Conservation (phyloP, 768 basidiomycete species). For the Amyloporia xantha region DNA sequence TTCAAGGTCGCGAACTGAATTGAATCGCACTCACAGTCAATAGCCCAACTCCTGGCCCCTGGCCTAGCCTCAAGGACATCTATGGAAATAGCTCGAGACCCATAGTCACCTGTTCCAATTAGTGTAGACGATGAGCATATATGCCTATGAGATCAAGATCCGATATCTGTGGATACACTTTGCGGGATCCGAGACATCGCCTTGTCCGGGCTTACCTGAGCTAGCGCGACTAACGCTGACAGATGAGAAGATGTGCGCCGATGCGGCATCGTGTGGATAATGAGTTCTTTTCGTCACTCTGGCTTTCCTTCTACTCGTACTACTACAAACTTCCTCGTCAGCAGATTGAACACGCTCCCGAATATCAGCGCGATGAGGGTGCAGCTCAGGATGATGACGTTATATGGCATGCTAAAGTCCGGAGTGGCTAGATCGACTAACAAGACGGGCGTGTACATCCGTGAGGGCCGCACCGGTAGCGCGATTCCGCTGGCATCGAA, state of each 20-base stretch:
- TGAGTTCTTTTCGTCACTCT: neutral
- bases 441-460: slow-evolving; percentile 75
- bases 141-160: neutral
- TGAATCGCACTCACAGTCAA: neutral
- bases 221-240: too few relatives aligned
- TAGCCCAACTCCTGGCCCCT: neutral
- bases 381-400: slow-evolving; percentile 95
- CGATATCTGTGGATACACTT: too few relatives aligned
- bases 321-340: slow-evolving; percentile 78
- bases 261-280: neutral
- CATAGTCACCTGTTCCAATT: too few relatives aligned
- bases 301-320: slow-evolving; percentile 23
- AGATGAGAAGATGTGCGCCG: neutral
- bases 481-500: neutral
- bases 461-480: slow-evolving; percentile 13
- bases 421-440: slow-evolving; percentile 95
- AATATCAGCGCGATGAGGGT: slow-evolving; percentile 90
- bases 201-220: neutral
- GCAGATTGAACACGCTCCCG: slow-evolving; percentile 82
- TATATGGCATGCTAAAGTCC: slow-evolving; percentile 99
- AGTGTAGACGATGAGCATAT: neutral
- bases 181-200: neutral
- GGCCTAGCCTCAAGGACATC: too few relatives aligned
- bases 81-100: too few relatives aligned
- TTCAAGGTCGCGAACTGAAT: neutral